Evolutionary conservation across 2,329 filamentous ascomycete species (phyloP).

Genomic region (Talaromyces amestolkiae): DNA sequence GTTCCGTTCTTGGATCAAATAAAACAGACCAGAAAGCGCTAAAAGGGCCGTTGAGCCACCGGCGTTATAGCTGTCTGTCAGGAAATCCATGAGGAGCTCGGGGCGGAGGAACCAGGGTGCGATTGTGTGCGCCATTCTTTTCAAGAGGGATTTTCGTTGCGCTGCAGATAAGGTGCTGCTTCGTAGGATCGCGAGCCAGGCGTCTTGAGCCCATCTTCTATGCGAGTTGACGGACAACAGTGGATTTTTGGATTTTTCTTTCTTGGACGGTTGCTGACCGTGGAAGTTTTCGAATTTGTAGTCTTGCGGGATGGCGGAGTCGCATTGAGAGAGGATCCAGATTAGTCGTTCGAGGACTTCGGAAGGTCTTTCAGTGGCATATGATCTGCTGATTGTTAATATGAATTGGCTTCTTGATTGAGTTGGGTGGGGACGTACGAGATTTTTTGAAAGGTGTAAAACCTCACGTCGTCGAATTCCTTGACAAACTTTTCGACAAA

Average conservation of each 20-base stretch:
- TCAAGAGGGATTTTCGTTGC: conserved; percentile 75
- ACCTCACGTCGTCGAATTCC: conserved; percentile 79
- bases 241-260: conserved; percentile 57
- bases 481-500: conserved; percentile 77
- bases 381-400: conserved; percentile 31
- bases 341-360: conserved; percentile 38
- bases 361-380: conserved; percentile 30
- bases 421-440: conserved; percentile 53
- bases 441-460: conserved; percentile 73
- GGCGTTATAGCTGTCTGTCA: conserved; percentile 87
- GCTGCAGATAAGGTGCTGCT: conserved; percentile 61
- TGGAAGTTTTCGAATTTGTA: conserved; percentile 40
- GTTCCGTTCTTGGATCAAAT: conserved; percentile 89
- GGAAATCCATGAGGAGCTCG: conserved; percentile 89
- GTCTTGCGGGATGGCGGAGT: conserved; percentile 60
- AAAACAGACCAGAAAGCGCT: conserved; percentile 89
- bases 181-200: conserved; percentile 77
- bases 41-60: conserved; percentile 85
- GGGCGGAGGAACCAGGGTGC: conserved; percentile 86
- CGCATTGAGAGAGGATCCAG: conserved; percentile 51
- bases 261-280: conserved; percentile 53
- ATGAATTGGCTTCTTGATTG: conserved; percentile 12
- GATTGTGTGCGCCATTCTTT: conserved; percentile 71
- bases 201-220: conserved; percentile 77
- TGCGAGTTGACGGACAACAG: conserved; percentile 66